A percentile compares a stretch with the other conserved stretches of the same genome.
Conservation (phyloP, 176 grass and related monocot genomes). For the Oryza officinalis region DNA sequence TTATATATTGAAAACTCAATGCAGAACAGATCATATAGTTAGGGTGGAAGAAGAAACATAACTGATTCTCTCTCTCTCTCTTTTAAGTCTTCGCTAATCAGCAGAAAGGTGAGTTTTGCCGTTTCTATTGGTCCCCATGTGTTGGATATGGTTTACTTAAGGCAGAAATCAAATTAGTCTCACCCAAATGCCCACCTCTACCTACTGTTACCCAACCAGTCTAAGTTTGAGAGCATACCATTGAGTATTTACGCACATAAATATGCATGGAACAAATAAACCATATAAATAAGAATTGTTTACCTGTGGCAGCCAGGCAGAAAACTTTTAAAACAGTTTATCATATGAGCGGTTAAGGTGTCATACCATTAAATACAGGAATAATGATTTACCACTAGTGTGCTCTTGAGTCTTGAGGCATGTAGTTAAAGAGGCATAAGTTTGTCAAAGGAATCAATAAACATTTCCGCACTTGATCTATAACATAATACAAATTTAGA, state of each 20-base stretch:
- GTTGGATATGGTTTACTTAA: neutral
- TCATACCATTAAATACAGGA: neutral
- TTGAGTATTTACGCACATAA: neutral
- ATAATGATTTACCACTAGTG: neutral
- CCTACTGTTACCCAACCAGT: neutral
- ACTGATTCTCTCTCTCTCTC: neutral
- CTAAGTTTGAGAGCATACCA: neutral
- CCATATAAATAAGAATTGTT: neutral
- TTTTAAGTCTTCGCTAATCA: neutral
- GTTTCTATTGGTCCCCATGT: neutral
- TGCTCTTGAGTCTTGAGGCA: slow-evolving; percentile 16
- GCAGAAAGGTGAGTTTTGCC: too few relatives aligned
- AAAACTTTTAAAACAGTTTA: neutral
- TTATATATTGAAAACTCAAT: neutral
- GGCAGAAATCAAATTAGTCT: neutral
- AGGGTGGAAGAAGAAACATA: neutral
- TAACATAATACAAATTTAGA: neutral
- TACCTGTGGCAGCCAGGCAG: neutral
- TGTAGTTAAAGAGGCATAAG: neutral
- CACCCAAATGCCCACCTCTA: neutral
- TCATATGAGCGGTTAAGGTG: neutral
- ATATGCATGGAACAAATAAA: neutral
- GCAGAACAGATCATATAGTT: neutral
- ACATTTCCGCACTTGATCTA: neutral
- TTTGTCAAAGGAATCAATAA: neutral